Percentiles rank a stretch among this genome's conserved stretches.
Evolutionary conservation across 2,329 filamentous ascomycete genomes (phyloP).

Genomic region (Xylaria sp.): DNA sequence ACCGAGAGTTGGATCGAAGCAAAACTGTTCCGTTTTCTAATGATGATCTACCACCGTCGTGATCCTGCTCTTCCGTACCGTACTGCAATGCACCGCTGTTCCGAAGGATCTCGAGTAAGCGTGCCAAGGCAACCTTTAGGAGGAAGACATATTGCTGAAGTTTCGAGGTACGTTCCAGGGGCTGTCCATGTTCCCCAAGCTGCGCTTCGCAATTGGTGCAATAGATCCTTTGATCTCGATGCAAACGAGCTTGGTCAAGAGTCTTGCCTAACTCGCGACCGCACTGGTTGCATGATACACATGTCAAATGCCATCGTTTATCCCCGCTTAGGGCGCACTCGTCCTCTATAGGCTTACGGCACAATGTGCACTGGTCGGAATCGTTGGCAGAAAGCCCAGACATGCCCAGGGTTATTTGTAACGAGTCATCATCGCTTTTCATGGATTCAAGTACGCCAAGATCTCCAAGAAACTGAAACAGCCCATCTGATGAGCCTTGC

Average conservation of each 20-base stretch:
- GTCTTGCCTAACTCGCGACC: constrained; percentile 73
- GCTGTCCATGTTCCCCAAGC: constrained; percentile 62
- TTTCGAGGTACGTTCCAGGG: constrained; percentile 81
- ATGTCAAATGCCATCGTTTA: constrained; percentile 84
- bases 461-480: constrained; percentile 85
- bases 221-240: constrained; percentile 74
- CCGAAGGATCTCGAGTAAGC: constrained; percentile 86
- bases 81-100: constrained; percentile 83
- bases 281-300: constrained; percentile 79
- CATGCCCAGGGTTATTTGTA: constrained; percentile 74
- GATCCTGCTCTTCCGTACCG: constrained; percentile 76
- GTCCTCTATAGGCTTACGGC: constrained; percentile 90
- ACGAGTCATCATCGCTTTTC: constrained; percentile 75
- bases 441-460: constrained; percentile 84
- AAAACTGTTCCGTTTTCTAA: constrained; percentile 64
- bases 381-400: constrained; percentile 76
- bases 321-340: constrained; percentile 84
- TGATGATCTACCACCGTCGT: constrained; percentile 67
- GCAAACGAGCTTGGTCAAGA: constrained; percentile 77
- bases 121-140: constrained; percentile 88
- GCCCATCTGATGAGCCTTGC: constrained; percentile 75
- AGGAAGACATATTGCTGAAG: constrained; percentile 95
- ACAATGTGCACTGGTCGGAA: constrained; percentile 86
- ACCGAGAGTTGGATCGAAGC: constrained; percentile 73
- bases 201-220: constrained; percentile 75